Evolutionary conservation across 768 basidiomycete species (phyloP).

Genomic region (Kondoa malvinella): DNA sequence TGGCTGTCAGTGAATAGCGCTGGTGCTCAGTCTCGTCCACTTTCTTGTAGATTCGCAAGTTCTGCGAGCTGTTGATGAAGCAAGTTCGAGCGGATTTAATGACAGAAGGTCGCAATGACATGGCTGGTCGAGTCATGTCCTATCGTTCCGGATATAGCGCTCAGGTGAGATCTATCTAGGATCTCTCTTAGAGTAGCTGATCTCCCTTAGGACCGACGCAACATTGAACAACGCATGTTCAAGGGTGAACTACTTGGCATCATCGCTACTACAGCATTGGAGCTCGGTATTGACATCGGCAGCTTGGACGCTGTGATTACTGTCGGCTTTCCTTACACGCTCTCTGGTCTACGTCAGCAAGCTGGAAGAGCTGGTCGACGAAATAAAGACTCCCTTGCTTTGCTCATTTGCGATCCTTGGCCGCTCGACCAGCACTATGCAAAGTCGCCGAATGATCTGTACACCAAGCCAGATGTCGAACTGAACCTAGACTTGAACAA

Average conservation of each 20-base stretch:
- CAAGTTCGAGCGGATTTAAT: slow-evolving; percentile 52
- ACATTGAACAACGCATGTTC: slow-evolving; percentile 73
- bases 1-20: not conserved
- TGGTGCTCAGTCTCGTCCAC: slow-evolving; percentile 36
- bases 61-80: slow-evolving; percentile 66
- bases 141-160: slow-evolving; percentile 74
- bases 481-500: slow-evolving; percentile 57
- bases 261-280: slow-evolving; percentile 74
- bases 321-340: slow-evolving; percentile 61
- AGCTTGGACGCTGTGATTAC: slow-evolving; percentile 75
- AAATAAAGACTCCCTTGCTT: slow-evolving; percentile 56
- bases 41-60: slow-evolving; percentile 45
- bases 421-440: slow-evolving; percentile 63
- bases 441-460: slow-evolving; percentile 51
- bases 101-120: slow-evolving; percentile 56
- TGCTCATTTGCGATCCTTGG: slow-evolving; percentile 48
- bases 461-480: slow-evolving; percentile 43
- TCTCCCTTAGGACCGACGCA: slow-evolving; percentile 51
- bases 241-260: slow-evolving; percentile 66
- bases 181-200: not conserved
- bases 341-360: slow-evolving; percentile 83
- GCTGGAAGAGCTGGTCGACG: slow-evolving; percentile 71
- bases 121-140: slow-evolving; percentile 56
- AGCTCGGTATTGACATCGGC: slow-evolving; percentile 69
- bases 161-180: slow-evolving; percentile 37